phyloP scores from a whole-genome alignment of 352 stramenopile species.

The Phytophthora pistaciae region DNA sequence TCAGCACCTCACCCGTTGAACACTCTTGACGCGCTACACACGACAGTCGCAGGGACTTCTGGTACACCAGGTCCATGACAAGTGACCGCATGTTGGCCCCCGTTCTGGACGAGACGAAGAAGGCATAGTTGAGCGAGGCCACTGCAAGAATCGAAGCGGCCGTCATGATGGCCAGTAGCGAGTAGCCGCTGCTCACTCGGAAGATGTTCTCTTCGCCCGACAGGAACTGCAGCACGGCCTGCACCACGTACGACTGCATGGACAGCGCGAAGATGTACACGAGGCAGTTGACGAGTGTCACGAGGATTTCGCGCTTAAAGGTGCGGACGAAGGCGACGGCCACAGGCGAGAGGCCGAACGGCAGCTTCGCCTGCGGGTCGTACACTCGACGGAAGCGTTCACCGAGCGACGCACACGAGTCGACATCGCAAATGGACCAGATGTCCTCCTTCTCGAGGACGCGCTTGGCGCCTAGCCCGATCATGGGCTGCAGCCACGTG shows the following conservation, averaged over 20 bases:
- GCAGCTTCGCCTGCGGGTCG: not conserved
- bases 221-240: too few species aligned
- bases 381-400: slow-evolving; percentile 31
- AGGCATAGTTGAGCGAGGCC: not conserved
- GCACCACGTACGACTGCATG: slow-evolving; percentile 28
- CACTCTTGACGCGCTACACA: slow-evolving; percentile 20
- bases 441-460: slow-evolving; percentile 46
- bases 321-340: slow-evolving; percentile 33
- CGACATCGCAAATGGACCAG: slow-evolving; percentile 32
- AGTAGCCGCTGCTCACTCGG: too few species aligned
- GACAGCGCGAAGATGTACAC: slow-evolving; percentile 45
- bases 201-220: too few species aligned
- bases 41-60: too few species aligned
- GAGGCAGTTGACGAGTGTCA: too few species aligned
- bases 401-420: slow-evolving; percentile 29
- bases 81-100: too few species aligned
- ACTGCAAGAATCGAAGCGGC: slow-evolving; percentile 37
- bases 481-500: slow-evolving; percentile 41
- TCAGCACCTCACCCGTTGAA: too few species aligned
- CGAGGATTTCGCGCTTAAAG: slow-evolving; percentile 28
- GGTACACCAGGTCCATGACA: too few species aligned
- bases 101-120: too few species aligned
- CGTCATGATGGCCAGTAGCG: too few species aligned
- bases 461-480: slow-evolving; percentile 40
- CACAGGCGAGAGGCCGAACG: slow-evolving; percentile 23